Percentiles rank a stretch among this genome's conserved stretches.
phyloP scores from a whole-genome alignment of 106 monocot genomes.

The Allium sativum region DNA sequence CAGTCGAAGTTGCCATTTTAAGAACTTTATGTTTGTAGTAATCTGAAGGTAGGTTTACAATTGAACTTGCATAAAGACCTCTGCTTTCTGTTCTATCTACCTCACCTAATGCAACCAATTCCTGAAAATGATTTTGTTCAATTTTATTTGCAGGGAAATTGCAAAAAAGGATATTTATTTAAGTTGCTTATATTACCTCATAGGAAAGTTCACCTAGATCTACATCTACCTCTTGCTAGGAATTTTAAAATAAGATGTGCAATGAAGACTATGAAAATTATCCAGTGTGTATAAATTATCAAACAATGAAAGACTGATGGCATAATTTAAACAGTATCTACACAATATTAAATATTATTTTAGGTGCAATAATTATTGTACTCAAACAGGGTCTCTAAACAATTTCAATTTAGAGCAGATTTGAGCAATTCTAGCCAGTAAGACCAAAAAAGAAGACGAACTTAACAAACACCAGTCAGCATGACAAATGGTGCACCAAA shows the following conservation, averaged over 20 bases:
- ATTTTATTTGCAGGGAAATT: neutral
- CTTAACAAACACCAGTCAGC: too few species aligned
- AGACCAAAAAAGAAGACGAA: too few species aligned
- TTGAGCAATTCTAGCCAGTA: too few species aligned
- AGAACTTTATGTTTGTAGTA: constrained; percentile 42
- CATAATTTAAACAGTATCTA: too few species aligned
- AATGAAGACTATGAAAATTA: too few species aligned
- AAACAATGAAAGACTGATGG: too few species aligned
- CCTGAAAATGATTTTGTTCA: constrained; percentile 17
- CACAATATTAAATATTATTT: too few species aligned
- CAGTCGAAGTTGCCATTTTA: constrained; percentile 50
- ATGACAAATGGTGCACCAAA: too few species aligned
- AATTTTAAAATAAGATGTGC: constrained; percentile 26
- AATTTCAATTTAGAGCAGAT: too few species aligned
- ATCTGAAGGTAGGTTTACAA: constrained; percentile 73
- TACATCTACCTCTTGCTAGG: constrained; percentile 60
- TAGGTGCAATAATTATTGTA: too few species aligned
- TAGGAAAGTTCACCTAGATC: constrained; percentile 95
- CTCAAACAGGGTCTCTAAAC: too few species aligned
- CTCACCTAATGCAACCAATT: constrained; percentile 85
- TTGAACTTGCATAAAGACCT: constrained; percentile 69
- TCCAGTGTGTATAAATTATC: too few species aligned
- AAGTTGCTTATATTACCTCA: constrained; percentile 23
- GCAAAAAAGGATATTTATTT: neutral
- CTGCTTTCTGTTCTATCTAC: constrained; percentile 81